A percentile compares a stretch with the other conserved stretches of the same genome.
phyloP scores from a whole-genome alignment of 202 grass and related monocot genomes.

The Thinopyrum obtusiflorum region DNA sequence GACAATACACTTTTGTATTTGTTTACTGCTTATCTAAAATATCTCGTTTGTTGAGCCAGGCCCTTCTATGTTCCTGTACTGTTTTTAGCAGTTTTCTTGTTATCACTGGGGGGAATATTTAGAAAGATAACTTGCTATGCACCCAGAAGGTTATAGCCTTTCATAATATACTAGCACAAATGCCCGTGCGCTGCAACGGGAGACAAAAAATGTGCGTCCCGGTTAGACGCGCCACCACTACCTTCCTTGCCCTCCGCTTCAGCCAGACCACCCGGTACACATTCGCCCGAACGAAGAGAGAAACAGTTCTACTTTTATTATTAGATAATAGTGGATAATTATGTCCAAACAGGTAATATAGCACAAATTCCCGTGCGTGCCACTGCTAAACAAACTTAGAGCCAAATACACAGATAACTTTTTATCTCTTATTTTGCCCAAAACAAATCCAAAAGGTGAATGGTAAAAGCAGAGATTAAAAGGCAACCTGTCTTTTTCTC shows the following conservation, averaged over 20 bases:
- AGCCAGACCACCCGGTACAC: background rate
- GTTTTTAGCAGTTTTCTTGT: too few relatives aligned
- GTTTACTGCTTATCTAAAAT: background rate
- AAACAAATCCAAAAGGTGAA: background rate
- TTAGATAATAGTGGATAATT: background rate
- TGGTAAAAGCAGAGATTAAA: background rate
- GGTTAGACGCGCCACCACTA: background rate
- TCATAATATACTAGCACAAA: background rate
- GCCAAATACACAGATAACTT: background rate
- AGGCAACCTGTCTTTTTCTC: background rate
- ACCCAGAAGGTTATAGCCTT: background rate
- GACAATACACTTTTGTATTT: background rate
- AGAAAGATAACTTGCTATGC: background rate
- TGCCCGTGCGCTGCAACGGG: background rate
- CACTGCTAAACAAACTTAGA: background rate
- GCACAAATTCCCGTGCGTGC: background rate
- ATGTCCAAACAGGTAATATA: background rate
- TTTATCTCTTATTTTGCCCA: background rate
- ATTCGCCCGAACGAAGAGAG: background rate
- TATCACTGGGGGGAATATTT: background rate
- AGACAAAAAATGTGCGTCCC: background rate
- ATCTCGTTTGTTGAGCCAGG: background rate
- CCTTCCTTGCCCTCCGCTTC: background rate
- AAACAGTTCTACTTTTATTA: background rate
- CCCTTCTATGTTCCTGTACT: background rate